Conservation (phyloP, 2,329 filamentous ascomycete genomes). For the Hirsutella minnesotensis region DNA sequence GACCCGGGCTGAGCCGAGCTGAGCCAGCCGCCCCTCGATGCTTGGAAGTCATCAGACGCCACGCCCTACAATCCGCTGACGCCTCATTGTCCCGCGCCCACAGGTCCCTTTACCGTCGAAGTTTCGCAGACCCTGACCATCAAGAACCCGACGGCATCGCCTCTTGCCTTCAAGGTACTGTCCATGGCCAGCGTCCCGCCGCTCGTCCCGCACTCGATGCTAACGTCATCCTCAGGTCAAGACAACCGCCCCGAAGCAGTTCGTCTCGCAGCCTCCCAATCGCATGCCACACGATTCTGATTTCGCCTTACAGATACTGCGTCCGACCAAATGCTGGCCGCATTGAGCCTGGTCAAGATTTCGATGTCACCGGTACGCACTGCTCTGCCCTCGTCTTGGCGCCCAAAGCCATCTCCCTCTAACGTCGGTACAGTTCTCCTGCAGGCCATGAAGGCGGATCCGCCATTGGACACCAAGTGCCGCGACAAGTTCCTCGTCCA, state of each 20-base stretch:
- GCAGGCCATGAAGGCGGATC: constrained; percentile 96
- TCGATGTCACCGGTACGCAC: constrained; percentile 77
- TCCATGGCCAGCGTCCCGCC: neutral
- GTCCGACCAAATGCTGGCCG: constrained; percentile 94
- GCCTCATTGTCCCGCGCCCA: constrained; percentile 4
- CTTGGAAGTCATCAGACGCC: no score
- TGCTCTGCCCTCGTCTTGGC: neutral
- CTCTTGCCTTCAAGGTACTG: constrained; percentile 58
- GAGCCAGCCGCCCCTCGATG: neutral
- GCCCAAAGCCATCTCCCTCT: constrained; percentile 3
- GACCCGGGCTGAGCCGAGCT: neutral
- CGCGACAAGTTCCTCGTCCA: constrained; percentile 97
- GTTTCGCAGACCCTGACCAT: constrained; percentile 54
- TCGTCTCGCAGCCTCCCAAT: constrained; percentile 26
- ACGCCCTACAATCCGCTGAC: neutral
- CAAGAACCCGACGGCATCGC: constrained; percentile 49
- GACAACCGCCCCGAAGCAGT: constrained; percentile 98
- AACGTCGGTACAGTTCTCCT: constrained; percentile 59
- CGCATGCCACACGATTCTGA: constrained; percentile 1
- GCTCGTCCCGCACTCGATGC: neutral
- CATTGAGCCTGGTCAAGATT: constrained; percentile 79
- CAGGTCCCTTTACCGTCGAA: constrained; percentile 57
- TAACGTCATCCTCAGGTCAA: constrained; percentile 59
- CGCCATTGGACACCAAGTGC: constrained; percentile 75
- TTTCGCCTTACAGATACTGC: constrained; percentile 62